Percentiles rank a stretch among this genome's conserved stretches.
These are phyloP conservation scores for Acanthamoeba lenticulata DNA, from an alignment of 208 protist genomes.

Conservation along the genomic window DNA sequence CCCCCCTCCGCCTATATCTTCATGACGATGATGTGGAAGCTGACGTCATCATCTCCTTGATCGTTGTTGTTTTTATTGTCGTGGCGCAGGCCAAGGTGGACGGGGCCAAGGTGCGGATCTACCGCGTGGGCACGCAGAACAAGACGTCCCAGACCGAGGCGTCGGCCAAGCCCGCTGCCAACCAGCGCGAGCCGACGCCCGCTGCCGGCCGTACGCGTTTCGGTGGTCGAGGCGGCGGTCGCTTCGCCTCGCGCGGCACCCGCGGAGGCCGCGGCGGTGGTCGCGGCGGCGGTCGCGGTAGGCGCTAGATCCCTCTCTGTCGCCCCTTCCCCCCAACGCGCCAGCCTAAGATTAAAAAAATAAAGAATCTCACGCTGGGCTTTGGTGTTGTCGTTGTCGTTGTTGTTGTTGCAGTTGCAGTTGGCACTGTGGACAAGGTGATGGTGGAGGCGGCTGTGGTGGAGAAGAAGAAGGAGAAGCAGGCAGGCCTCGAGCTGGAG, in stretches of 20 bases:
- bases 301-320: neutral
- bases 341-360: neutral
- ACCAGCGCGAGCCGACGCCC: neutral
- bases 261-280: neutral
- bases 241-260: neutral
- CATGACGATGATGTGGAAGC: neutral
- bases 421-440: no score
- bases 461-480: no score
- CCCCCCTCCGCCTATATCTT: neutral
- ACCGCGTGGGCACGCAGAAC: slow-evolving; percentile 29
- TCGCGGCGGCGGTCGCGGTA: neutral
- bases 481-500: no score
- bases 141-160: slow-evolving; percentile 33
- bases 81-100: neutral
- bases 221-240: neutral
- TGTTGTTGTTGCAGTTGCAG: no score
- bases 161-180: neutral
- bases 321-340: neutral
- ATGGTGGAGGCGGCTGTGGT: no score
- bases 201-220: no score
- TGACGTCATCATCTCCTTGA: neutral
- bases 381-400: neutral
- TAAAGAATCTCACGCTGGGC: neutral
- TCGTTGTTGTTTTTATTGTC: neutral
- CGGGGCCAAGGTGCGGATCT: slow-evolving; percentile 46